phyloP scores from a whole-genome alignment of 148 eudicot species.

The Rhododendron ferrugineum region DNA sequence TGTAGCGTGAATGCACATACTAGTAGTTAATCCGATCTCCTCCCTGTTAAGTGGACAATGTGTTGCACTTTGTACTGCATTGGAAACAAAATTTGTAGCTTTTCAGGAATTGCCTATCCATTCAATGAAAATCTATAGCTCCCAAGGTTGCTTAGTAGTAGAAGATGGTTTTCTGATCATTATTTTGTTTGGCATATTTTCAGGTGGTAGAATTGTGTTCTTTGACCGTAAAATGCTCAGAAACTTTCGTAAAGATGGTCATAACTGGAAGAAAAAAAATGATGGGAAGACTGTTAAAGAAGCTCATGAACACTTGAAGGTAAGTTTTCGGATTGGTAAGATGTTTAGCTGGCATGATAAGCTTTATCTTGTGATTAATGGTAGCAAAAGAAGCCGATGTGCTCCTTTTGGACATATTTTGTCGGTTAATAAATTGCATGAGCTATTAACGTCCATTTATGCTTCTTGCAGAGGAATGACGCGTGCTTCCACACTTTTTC shows the following conservation, averaged over 20 bases:
- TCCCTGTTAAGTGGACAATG: background rate
- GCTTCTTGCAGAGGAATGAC: background rate
- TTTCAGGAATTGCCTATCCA: background rate
- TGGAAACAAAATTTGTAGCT: background rate
- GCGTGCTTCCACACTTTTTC: background rate
- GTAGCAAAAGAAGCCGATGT: slow-evolving; percentile 5
- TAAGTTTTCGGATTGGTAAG: slow-evolving; percentile 22
- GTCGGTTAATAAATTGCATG: background rate
- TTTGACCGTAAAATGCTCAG: slow-evolving; percentile 95
- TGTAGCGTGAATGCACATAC: slow-evolving; percentile 4
- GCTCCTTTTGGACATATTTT: background rate
- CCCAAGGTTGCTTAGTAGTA: background rate
- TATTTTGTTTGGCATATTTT: slow-evolving; percentile 8
- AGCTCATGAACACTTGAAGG: slow-evolving; percentile 97
- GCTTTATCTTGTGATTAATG: slow-evolving; percentile 7
- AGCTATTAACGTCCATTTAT: background rate
- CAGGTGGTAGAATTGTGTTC: slow-evolving; percentile 82
- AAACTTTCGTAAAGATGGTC: slow-evolving; percentile 93
- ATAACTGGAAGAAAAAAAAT: slow-evolving; percentile 94
- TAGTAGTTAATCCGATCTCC: background rate
- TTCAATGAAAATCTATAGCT: background rate
- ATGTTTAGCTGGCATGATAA: background rate
- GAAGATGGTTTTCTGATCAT: background rate
- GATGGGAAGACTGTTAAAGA: slow-evolving; percentile 98
- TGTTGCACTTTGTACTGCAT: background rate